These are phyloP conservation scores for Acacia melanoxylon DNA, from an alignment of 306 rosid genomes.

Conservation along the genomic window DNA sequence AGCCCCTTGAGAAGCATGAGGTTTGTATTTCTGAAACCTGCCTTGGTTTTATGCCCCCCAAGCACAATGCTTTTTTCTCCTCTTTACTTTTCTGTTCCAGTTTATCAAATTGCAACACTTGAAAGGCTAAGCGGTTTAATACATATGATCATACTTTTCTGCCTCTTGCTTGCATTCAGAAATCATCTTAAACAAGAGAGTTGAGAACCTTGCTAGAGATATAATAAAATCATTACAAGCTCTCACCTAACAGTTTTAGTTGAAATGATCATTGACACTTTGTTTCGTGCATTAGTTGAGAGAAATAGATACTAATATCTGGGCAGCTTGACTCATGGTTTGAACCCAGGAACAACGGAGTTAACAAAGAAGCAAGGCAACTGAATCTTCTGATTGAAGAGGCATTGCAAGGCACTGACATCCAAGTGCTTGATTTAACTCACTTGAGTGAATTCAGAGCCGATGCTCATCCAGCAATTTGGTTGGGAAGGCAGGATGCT, in stretches of 20 bases:
- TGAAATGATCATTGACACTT: background rate
- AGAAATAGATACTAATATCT: slow-evolving; percentile 43
- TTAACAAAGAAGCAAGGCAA: slow-evolving; percentile 77
- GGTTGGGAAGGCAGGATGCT: slow-evolving; percentile 91
- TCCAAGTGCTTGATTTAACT: slow-evolving; percentile 55
- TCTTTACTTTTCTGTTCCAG: background rate
- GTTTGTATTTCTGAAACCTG: slow-evolving; percentile 31
- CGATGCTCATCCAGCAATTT: slow-evolving; percentile 87
- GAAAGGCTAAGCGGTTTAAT: background rate
- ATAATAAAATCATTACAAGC: background rate
- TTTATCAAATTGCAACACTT: background rate
- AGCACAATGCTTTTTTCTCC: background rate
- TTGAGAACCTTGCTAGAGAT: background rate
- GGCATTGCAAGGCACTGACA: slow-evolving; percentile 48
- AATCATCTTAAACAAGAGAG: background rate
- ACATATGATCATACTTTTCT: background rate
- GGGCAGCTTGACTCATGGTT: slow-evolving; percentile 84
- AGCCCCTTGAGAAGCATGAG: slow-evolving; percentile 75
- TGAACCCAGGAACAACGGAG: slow-evolving; percentile 82
- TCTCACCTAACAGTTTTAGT: background rate
- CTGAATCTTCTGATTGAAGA: slow-evolving; percentile 63
- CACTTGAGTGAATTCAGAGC: slow-evolving; percentile 83
- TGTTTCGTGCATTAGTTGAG: slow-evolving; percentile 19
- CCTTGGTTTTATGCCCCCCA: slow-evolving; percentile 30
- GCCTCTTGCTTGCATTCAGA: slow-evolving; percentile 17